Evolutionary conservation across 768 basidiomycete genomes (phyloP).

Genomic region (Leccinum olivaceopallidum): DNA sequence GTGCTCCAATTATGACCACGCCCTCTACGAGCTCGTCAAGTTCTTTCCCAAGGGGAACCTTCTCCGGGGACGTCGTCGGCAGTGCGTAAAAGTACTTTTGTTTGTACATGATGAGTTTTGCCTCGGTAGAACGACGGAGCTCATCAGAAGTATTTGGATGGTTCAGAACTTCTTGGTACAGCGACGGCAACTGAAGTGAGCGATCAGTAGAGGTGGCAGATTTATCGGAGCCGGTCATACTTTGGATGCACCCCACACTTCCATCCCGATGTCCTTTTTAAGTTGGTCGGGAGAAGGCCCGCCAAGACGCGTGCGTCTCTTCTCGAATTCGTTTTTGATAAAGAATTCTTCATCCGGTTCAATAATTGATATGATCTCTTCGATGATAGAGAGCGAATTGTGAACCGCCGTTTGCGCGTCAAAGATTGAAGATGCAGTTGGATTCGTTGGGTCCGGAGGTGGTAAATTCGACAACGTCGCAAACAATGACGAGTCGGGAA

Average conservation of each 20-base stretch:
- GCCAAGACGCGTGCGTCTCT: constrained; percentile 74
- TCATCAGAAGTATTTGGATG: constrained; percentile 80
- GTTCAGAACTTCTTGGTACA: constrained; percentile 80
- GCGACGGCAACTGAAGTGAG: constrained; percentile 54
- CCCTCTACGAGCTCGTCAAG: constrained; percentile 75
- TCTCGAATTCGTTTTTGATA: constrained; percentile 70
- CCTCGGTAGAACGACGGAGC: constrained; percentile 74
- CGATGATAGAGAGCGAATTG: constrained; percentile 66
- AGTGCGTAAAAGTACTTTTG: constrained; percentile 62
- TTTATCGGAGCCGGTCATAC: constrained; percentile 36
- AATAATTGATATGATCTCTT: constrained; percentile 66
- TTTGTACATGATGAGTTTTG: constrained; percentile 69
- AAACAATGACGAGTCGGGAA: constrained; percentile 73
- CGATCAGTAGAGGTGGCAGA: constrained; percentile 11
- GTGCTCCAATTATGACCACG: constrained; percentile 69
- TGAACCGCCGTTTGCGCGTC: constrained; percentile 62
- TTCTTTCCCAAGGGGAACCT: constrained; percentile 53
- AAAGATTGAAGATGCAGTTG: constrained; percentile 58
- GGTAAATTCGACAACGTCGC: constrained; percentile 65
- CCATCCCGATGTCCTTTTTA: constrained; percentile 62
- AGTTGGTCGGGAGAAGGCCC: constrained; percentile 60
- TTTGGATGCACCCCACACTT: constrained; percentile 61
- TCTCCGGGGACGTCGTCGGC: constrained; percentile 44
- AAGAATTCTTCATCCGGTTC: constrained; percentile 63
- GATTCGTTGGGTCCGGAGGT: constrained; percentile 73